These are phyloP conservation scores for Colletotrichum scovillei DNA, from an alignment of 2,329 filamentous ascomycete genomes.

Conservation along the genomic window DNA sequence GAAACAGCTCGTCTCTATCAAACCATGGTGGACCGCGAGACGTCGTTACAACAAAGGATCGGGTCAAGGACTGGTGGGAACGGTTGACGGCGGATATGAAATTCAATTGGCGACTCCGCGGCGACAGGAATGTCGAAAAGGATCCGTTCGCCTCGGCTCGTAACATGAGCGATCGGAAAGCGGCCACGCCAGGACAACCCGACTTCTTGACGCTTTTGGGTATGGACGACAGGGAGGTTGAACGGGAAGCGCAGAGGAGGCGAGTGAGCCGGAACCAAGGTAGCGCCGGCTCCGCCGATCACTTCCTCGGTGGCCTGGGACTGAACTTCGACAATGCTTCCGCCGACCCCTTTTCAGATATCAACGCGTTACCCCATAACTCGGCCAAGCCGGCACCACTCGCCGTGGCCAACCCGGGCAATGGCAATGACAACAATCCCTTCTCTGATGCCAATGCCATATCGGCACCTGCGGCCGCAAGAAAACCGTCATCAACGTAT, in stretches of 20 bases:
- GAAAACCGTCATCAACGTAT: constrained; percentile 54
- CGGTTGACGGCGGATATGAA: constrained; percentile 53
- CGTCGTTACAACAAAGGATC: constrained; percentile 47
- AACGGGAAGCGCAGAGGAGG: constrained; percentile 50
- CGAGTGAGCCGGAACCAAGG: constrained; percentile 44
- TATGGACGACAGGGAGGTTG: constrained; percentile 55
- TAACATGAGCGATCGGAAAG: constrained; percentile 39
- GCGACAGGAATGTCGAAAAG: constrained; percentile 41
- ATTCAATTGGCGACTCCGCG: constrained; percentile 50
- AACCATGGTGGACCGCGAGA: constrained; percentile 33
- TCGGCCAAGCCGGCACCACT: constrained; percentile 53
- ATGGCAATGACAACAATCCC: constrained; percentile 47
- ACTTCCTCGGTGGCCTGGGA: constrained; percentile 53
- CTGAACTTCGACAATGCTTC: constrained; percentile 48
- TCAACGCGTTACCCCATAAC: constrained; percentile 52
- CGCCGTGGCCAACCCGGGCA: constrained; percentile 41
- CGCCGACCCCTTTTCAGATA: constrained; percentile 61
- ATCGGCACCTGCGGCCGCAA: constrained; percentile 38
- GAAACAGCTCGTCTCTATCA: constrained; percentile 47
- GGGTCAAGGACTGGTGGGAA: constrained; percentile 58
- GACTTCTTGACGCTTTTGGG: constrained; percentile 56
- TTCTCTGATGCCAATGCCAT: constrained; percentile 63
- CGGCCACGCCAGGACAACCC: constrained; percentile 45
- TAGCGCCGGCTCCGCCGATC: constrained; percentile 49
- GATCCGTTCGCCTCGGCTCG: constrained; percentile 42